Evolutionary conservation across 768 basidiomycete species (phyloP).

Genomic region (Sarcodon sp.): DNA sequence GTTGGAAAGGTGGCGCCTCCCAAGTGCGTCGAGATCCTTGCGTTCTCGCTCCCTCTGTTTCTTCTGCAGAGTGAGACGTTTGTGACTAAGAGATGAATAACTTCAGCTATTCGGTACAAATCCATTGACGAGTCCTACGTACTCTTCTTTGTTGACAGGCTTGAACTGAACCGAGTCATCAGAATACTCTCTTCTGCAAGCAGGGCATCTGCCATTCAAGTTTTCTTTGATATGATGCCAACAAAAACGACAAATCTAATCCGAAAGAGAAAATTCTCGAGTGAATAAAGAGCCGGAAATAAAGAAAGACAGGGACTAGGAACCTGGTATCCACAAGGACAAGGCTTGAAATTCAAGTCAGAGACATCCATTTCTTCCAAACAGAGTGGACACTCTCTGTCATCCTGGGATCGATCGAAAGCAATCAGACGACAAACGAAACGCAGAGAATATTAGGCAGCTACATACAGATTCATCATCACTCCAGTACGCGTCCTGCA

Average conservation of each 20-base stretch:
- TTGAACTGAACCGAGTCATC: constrained; percentile 93
- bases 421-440: not conserved
- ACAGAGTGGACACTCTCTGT: constrained; percentile 95
- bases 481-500: constrained; percentile 96
- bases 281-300: constrained; percentile 5
- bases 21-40: constrained; percentile 83
- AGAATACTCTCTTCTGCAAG: constrained; percentile 86
- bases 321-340: constrained; percentile 97
- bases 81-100: constrained; percentile 49
- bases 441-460: not conserved
- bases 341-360: constrained; percentile 98
- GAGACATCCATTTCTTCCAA: constrained; percentile 98
- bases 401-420: constrained; percentile 51
- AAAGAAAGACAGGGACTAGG: constrained; percentile 8
- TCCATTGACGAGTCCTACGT: constrained; percentile 20
- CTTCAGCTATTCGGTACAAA: constrained; percentile 4
- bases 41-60: constrained; percentile 89
- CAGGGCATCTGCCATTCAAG: constrained; percentile 92
- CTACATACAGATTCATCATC: constrained; percentile 72
- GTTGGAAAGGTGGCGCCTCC: constrained; percentile 78
- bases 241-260: constrained; percentile 95
- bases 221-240: constrained; percentile 98
- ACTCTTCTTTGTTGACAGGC: constrained; percentile 93
- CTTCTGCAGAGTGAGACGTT: constrained; percentile 91
- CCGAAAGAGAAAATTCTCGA: not conserved